Evolutionary conservation across 2,329 filamentous ascomycete species (phyloP), one percentile per base, ranked within the genome.

Genomic region (Talaromyces verruculosus): DNA sequence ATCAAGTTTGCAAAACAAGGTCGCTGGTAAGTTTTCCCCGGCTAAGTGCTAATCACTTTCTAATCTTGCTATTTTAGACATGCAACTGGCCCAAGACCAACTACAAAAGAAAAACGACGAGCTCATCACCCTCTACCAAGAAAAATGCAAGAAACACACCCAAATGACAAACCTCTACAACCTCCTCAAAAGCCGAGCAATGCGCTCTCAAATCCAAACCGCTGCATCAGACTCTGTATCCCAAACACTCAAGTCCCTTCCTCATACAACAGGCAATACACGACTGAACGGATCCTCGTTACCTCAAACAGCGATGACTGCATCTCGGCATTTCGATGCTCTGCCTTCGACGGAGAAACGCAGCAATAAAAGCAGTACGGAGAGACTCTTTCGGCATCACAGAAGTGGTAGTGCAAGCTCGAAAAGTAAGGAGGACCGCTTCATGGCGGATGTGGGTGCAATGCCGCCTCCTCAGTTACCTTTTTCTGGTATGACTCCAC

Each of bases 71-170:
- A n/a, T 6, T 13, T 8, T 63, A 88, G 84, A 79, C 41, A 82
- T 91, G 78, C 83, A 86, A 65, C 71, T 82, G 8, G 87, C 91
- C 37, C 87, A 90, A 63, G 85, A 89, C 25, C 80, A 81, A 8
- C 79, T 94, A 11, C 83, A 87, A 61, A 84, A 85, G 59, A 93
- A 91, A 76, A 91, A 93, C 68, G 85, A 91, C 19, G 90, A 94
- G 41, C 80, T 96, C 1, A 80, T 83, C 4, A 83, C 87, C 25
- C 83, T 87, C 3, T 89, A 88, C 71, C 85, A 85, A 64, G 89
- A 93, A 25, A 95, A 94, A 75, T 87, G 81, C 69, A 88, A 85
- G 57, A 90, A 88, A 66, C 84, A 91, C 2, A 78, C 88, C 5
- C 89, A 92, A 67, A 85, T 87, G 2, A 91, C 92, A 60, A 84